phyloP scores from a whole-genome alignment of 139 green algal genomes.

The Chlorella sp. region DNA sequence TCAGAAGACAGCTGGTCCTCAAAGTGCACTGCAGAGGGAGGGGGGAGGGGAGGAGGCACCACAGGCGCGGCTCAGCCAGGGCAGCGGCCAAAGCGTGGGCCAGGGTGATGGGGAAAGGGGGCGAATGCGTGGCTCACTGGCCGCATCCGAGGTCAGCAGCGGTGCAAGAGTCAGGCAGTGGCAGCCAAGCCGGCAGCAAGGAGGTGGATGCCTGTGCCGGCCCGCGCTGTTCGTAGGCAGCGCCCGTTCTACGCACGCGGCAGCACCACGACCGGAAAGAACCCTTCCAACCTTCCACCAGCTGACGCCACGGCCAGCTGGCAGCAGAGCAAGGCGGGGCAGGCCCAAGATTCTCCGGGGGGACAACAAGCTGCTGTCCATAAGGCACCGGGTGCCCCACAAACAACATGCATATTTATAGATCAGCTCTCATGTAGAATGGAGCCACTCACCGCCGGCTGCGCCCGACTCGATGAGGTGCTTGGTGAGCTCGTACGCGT shows the following conservation, averaged over 20 bases:
- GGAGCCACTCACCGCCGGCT: conserved; percentile 46
- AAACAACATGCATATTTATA: no score
- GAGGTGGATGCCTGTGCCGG: neutral
- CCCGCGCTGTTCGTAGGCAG: neutral
- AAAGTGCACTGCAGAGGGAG: conserved; percentile 78
- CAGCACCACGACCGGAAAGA: no score
- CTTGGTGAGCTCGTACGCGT: conserved; percentile 86
- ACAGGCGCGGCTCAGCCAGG: neutral
- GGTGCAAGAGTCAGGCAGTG: neutral
- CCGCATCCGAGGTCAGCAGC: no score
- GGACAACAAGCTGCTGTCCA: no score
- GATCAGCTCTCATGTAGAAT: no score
- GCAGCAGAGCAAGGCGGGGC: no score
- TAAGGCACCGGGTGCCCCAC: no score
- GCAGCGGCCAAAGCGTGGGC: neutral
- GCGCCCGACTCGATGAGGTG: conserved; percentile 81
- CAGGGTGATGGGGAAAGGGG: neutral
- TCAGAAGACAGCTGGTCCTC: conserved; percentile 77
- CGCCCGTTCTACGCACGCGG: neutral
- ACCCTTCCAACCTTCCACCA: no score
- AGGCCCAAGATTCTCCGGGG: no score
- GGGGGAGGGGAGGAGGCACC: neutral
- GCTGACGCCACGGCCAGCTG: no score
- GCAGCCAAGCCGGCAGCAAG: neutral
- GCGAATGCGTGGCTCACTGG: no score